Conservation (phyloP, 2,329 filamentous ascomycete genomes). For the Penicillium corylophilum region DNA sequence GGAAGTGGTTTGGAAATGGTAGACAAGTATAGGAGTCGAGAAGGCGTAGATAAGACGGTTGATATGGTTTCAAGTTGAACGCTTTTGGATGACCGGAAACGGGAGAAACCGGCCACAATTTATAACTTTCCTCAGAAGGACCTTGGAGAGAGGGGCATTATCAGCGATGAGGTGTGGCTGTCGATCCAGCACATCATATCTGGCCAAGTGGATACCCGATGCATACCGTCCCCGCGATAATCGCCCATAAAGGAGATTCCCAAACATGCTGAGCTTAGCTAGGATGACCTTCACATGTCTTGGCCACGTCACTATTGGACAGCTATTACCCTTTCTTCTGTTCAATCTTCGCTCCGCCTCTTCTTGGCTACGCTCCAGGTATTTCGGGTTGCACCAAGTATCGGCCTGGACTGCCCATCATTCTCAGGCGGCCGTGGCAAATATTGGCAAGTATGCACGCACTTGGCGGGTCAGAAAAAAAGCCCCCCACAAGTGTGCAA, state of each 20-base stretch:
- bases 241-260: conserved; percentile 20
- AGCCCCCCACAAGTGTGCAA: conserved; percentile 12
- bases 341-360: conserved; percentile 24
- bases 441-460: conserved; percentile 10
- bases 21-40: too few relatives aligned
- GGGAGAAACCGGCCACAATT: conserved; percentile 24
- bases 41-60: not conserved
- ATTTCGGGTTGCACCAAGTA: conserved; percentile 13
- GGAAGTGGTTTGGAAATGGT: conserved; percentile 4
- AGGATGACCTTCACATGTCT: conserved; percentile 28
- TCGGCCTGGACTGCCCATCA: conserved; percentile 10
- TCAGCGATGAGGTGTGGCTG: conserved; percentile 22
- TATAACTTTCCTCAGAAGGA: conserved; percentile 24
- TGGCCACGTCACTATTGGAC: conserved; percentile 31
- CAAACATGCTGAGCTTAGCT: conserved; percentile 14
- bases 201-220: conserved; percentile 22
- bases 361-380: conserved; percentile 23
- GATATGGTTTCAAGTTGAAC: not conserved
- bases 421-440: conserved; percentile 16
- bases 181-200: conserved; percentile 29
- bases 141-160: conserved; percentile 25
- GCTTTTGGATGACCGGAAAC: not conserved
- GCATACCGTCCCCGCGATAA: conserved; percentile 22
- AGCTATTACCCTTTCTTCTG: conserved; percentile 18
- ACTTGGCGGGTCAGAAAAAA: conserved; percentile 13